These are phyloP conservation scores for Xylariaceae sp. DNA, from an alignment of 2,329 filamentous ascomycete species.

Conservation along the genomic window DNA sequence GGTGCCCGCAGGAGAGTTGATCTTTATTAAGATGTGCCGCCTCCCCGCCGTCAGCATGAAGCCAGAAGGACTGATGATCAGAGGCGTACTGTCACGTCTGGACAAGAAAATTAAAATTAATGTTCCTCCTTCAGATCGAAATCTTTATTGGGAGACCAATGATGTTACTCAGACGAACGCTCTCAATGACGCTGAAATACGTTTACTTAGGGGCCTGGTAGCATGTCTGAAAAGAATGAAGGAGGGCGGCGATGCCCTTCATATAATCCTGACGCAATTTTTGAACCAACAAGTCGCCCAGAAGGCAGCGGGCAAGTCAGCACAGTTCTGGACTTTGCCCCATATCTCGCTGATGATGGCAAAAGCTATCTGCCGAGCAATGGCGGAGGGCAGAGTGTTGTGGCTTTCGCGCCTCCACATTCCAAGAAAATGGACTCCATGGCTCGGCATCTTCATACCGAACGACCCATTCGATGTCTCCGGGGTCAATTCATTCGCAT, in stretches of 20 bases:
- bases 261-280: constrained; percentile 3
- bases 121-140: not conserved
- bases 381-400: constrained; percentile 11
- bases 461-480: constrained; percentile 3
- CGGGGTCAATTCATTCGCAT: not conserved
- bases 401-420: constrained; percentile 13
- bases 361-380: constrained; percentile 11
- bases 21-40: constrained; percentile 16
- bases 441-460: not conserved
- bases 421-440: constrained; percentile 6
- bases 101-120: constrained; percentile 15
- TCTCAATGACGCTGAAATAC: not conserved
- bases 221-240: constrained; percentile 5
- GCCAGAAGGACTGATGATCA: constrained; percentile 6
- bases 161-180: not conserved
- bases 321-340: not conserved
- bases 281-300: not conserved
- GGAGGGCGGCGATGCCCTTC: constrained; percentile 9
- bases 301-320: not conserved
- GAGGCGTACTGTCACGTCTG: constrained; percentile 9
- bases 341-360: constrained; percentile 13
- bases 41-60: constrained; percentile 1
- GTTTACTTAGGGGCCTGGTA: not conserved
- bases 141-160: not conserved
- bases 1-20: constrained; percentile 9